phyloP scores from a whole-genome alignment of 345 rosid genomes.

The Bruguiera sexangula region DNA sequence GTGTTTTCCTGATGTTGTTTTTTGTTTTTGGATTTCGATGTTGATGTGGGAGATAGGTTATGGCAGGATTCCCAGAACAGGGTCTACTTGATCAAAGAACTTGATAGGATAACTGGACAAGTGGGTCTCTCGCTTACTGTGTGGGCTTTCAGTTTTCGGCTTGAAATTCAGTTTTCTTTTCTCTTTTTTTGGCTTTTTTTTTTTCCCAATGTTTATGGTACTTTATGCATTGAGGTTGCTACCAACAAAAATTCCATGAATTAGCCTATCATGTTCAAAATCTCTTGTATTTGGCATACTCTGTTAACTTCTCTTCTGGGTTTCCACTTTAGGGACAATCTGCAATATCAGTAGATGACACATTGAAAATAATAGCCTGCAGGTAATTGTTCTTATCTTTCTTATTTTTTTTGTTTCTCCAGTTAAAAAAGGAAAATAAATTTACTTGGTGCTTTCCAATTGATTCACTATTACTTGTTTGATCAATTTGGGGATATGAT shows the following conservation, averaged over 20 bases:
- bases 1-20: neutral
- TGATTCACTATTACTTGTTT: neutral
- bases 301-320: neutral
- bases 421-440: neutral
- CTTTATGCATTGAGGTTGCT: too few species aligned
- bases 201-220: too few species aligned
- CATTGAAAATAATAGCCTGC: slow-evolving; percentile 33
- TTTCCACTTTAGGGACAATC: slow-evolving; percentile 22
- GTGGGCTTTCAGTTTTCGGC: slow-evolving; percentile 1
- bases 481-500: neutral
- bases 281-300: too few species aligned
- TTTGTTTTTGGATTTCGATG: slow-evolving; percentile 8
- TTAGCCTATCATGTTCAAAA: too few species aligned
- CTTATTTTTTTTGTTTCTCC: neutral
- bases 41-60: slow-evolving; percentile 14
- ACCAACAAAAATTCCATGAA: too few species aligned
- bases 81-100: slow-evolving; percentile 32
- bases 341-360: slow-evolving; percentile 35
- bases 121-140: slow-evolving; percentile 9
- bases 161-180: neutral
- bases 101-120: slow-evolving; percentile 31
- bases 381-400: slow-evolving; percentile 15
- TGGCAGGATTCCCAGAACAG: slow-evolving; percentile 35
- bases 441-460: neutral
- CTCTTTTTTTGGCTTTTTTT: too few species aligned